Evolutionary conservation across 345 rosid genomes (phyloP).

Genomic region (Erodium maritimum): DNA sequence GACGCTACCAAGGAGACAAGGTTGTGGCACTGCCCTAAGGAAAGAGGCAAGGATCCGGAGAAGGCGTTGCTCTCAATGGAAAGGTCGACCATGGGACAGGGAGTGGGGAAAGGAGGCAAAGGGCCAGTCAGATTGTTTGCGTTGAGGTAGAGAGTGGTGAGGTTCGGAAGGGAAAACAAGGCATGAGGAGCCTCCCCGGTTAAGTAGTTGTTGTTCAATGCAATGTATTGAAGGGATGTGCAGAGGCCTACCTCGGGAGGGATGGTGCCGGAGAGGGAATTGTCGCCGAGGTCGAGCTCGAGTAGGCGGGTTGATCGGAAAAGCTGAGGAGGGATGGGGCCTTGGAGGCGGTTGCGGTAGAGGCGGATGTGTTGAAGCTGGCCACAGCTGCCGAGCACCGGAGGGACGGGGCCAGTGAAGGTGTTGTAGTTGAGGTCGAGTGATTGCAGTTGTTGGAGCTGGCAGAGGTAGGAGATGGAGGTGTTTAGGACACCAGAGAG

Average conservation of each 20-base stretch:
- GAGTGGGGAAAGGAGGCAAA: conserved; percentile 16
- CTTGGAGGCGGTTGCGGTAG: conserved; percentile 18
- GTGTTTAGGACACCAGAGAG: conserved; percentile 21
- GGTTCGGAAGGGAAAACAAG: conserved; percentile 17
- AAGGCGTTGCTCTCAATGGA: conserved; percentile 25
- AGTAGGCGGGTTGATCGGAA: conserved; percentile 17
- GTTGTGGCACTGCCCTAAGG: conserved; percentile 17
- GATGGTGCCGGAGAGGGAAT: conserved; percentile 22
- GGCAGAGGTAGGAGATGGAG: conserved; percentile 23
- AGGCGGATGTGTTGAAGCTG: conserved; percentile 20
- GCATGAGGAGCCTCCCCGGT: conserved; percentile 21
- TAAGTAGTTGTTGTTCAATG: conserved; percentile 23
- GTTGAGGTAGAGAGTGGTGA: conserved; percentile 21
- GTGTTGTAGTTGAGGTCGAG: conserved; percentile 32
- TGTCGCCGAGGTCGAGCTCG: conserved; percentile 19
- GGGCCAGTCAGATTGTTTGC: conserved; percentile 26
- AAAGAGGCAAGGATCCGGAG: conserved; percentile 16
- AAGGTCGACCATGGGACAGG: conserved; percentile 15
- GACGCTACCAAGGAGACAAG: conserved; percentile 21
- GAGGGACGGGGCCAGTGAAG: conserved; percentile 23
- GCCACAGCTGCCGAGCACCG: conserved; percentile 19
- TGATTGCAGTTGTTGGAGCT: conserved; percentile 13
- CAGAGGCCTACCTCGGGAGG: conserved; percentile 27
- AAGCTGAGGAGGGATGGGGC: conserved; percentile 20
- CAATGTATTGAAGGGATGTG: conserved; percentile 23